phyloP scores from a whole-genome alignment of 805 yeast species.

The Candida khao-thaluensis region DNA sequence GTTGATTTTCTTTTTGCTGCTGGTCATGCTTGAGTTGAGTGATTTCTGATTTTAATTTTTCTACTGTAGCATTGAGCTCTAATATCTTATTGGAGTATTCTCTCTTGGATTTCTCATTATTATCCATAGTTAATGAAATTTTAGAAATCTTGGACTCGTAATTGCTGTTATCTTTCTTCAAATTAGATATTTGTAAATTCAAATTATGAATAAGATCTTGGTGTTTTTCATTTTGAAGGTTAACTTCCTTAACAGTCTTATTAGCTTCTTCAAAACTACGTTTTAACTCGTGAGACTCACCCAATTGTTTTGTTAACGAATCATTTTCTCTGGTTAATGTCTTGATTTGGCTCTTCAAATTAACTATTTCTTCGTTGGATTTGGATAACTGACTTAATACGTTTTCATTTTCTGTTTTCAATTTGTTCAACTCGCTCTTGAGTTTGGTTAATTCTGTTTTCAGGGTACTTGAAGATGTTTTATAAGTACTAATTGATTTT shows the following conservation, averaged over 20 bases:
- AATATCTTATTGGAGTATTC: conserved; percentile 30
- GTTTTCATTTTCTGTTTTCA: conserved; percentile 14
- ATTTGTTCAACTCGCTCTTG: conserved; percentile 10
- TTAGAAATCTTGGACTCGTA: conserved; percentile 13
- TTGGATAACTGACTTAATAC: conserved; percentile 9
- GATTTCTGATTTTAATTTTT: conserved; percentile 19
- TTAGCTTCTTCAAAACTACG: conserved; percentile 8
- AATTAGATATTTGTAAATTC: conserved; percentile 9
- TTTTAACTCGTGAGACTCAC: not conserved
- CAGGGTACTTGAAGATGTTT: conserved; percentile 1
- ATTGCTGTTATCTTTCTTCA: conserved; percentile 8
- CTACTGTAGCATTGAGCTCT: conserved; percentile 23
- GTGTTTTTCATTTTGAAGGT: conserved; percentile 6
- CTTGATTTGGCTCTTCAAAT: conserved; percentile 11
- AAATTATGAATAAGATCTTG: conserved; percentile 9
- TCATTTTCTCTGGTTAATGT: conserved; percentile 4
- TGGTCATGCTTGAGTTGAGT: conserved; percentile 18
- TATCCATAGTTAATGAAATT: conserved; percentile 24
- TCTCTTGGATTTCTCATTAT: conserved; percentile 20
- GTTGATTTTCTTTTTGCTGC: conserved; percentile 37
- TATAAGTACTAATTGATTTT: conserved; percentile 4
- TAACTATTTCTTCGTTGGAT: conserved; percentile 15
- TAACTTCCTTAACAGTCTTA: conserved; percentile 4
- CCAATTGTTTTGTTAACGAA: not conserved
- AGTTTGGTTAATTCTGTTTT: conserved; percentile 12